Percentiles rank a stretch among this genome's conserved stretches.
Conservation (phyloP, 345 rosid genomes). For the Gynandropsis gynandra region DNA sequence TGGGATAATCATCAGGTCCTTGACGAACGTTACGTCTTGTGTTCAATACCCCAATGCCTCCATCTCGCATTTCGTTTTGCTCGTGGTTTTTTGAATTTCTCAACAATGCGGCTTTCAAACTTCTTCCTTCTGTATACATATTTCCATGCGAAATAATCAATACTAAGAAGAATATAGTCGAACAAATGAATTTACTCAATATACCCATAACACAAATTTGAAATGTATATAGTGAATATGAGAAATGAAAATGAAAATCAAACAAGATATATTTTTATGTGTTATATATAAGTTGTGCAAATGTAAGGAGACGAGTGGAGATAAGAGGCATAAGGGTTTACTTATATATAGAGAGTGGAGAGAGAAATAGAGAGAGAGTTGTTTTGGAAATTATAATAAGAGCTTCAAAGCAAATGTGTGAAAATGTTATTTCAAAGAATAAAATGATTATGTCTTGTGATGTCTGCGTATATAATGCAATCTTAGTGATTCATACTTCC, state of each 20-base stretch:
- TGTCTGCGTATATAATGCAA: constrained; percentile 28
- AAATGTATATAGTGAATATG: background rate
- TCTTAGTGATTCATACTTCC: constrained; percentile 33
- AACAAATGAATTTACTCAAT: constrained; percentile 19
- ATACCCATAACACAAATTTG: background rate
- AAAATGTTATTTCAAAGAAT: constrained; percentile 17
- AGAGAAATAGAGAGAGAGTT: background rate
- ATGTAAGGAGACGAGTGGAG: background rate
- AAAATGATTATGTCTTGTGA: constrained; percentile 29
- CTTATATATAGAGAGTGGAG: constrained; percentile 18
- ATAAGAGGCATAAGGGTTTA: constrained; percentile 6
- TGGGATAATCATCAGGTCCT: constrained; percentile 12
- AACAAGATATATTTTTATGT: no score
- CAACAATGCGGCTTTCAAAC: constrained; percentile 12
- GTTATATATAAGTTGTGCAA: no score
- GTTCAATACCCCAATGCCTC: constrained; percentile 2
- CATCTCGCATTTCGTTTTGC: background rate
- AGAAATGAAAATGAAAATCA: constrained; percentile 6
- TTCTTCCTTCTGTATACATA: constrained; percentile 17
- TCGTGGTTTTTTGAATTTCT: background rate
- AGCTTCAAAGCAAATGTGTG: constrained; percentile 12
- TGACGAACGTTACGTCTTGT: constrained; percentile 13
- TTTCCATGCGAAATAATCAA: constrained; percentile 20
- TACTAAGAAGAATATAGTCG: constrained; percentile 11
- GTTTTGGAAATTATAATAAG: background rate